A percentile compares a stretch with the other conserved stretches of the same genome.
Conservation (phyloP, 805 yeast genomes). For the Pichia sporocuriosa region DNA sequence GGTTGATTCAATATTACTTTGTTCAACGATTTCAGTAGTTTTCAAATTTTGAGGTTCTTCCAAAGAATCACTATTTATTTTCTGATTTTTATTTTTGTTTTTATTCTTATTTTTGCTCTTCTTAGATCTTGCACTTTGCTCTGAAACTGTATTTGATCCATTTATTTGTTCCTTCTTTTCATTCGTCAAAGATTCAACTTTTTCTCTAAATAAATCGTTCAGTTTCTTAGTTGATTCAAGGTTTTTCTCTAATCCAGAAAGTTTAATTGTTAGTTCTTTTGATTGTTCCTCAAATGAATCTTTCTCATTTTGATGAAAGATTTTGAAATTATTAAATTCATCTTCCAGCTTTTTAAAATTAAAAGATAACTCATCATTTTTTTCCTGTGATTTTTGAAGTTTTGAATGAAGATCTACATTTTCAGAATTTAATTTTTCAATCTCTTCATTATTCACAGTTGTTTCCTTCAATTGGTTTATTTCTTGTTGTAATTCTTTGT, state of each 20-base stretch:
- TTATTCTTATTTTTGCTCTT: slow-evolving; percentile 16
- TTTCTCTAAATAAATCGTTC: slow-evolving; percentile 22
- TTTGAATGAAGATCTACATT: background rate
- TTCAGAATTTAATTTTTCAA: slow-evolving; percentile 1
- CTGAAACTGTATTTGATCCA: background rate
- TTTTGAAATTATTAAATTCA: background rate
- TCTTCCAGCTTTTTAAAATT: background rate
- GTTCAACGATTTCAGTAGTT: background rate
- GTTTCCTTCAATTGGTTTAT: too few relatives aligned
- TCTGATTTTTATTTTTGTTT: slow-evolving; percentile 14
- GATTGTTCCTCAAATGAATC: slow-evolving; percentile 3
- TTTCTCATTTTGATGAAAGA: background rate
- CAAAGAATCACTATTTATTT: slow-evolving; percentile 4
- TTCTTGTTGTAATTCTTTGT: slow-evolving; percentile 5
- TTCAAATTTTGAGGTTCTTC: background rate
- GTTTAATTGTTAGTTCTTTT: slow-evolving; percentile 3
- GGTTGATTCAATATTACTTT: background rate
- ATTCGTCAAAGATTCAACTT: slow-evolving; percentile 18
- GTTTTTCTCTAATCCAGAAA: slow-evolving; percentile 17
- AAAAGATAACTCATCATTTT: background rate
- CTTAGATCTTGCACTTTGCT: background rate
- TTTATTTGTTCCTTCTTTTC: slow-evolving; percentile 13
- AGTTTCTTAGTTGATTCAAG: slow-evolving; percentile 21
- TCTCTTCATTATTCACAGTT: too few relatives aligned
- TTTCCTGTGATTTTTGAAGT: background rate